Conservation (phyloP, 169 alveolate genomes). For the Cryptosporidium meleagridis region DNA sequence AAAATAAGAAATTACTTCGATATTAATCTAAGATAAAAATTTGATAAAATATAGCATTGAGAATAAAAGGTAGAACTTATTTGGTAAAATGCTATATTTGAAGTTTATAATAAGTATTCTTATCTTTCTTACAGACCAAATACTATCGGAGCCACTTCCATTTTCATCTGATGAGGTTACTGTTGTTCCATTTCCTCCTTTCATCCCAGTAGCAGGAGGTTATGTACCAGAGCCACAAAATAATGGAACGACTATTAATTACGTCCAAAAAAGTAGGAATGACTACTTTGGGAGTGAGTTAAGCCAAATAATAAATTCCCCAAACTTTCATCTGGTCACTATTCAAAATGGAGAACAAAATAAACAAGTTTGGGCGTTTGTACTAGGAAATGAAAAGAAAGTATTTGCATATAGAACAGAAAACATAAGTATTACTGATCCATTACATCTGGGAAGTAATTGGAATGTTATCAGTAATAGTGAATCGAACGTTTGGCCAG, state of each 20-base stretch:
- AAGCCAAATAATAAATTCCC: conserved; percentile 8
- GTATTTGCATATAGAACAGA: conserved; percentile 62
- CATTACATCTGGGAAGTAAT: conserved; percentile 36
- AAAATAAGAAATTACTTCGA: not conserved
- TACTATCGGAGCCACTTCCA: conserved; percentile 46
- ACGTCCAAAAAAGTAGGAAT: conserved; percentile 59
- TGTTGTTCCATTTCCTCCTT: conserved; percentile 66
- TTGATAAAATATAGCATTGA: not conserved
- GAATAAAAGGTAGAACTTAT: not conserved
- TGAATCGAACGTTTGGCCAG: conserved; percentile 31
- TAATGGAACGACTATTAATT: conserved; percentile 27
- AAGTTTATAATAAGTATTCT: not conserved
- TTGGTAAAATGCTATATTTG: not conserved
- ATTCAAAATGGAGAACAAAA: conserved; percentile 1
- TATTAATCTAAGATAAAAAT: not conserved
- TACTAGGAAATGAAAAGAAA: conserved; percentile 38
- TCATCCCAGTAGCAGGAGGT: conserved; percentile 64
- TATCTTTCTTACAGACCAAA: not conserved
- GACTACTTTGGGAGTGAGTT: conserved; percentile 35
- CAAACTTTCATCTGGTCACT: conserved; percentile 11
- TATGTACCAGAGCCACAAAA: conserved; percentile 9
- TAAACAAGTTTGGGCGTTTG: conserved; percentile 68
- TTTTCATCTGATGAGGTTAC: conserved; percentile 63
- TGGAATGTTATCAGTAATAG: conserved; percentile 23
- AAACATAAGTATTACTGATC: conserved; percentile 18